Base-by-base conservation (phyloP, 2,329 filamentous ascomycete species). In the Apiospora malaysiana region DNA sequence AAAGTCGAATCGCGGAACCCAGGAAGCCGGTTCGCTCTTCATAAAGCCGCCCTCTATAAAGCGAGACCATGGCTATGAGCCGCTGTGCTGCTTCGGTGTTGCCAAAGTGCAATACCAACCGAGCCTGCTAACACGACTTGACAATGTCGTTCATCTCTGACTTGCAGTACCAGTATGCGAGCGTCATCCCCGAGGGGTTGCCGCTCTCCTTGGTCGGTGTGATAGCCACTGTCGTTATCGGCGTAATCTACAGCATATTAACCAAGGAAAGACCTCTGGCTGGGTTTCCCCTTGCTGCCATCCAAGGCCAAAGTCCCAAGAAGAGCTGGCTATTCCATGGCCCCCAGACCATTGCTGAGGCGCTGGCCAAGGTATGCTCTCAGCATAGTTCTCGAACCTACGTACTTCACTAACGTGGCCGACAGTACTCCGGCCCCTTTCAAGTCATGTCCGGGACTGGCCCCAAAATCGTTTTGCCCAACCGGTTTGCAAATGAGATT, bases 401-500 rank as follows among this genome's bases (percentile, higher is more conserved):
- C 37, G 51, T 18, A 59, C 25, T 21, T 18, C 51, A n/a, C 27
- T 59, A 16, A 59, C 51, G n/a, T 18, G n/a, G 27, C 27, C 18
- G 4, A 37, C 49, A 79, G 78, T 77, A 76, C 69, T 76, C 77
- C 56, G 79, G 77, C 0, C 76, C 78, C 7, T 80, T 79, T 68
- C 79, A 80, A 70, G 70, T 80, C 51, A 77, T 80, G 71, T 78
- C 77, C 1, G 77, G 77, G 25, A 79, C 78, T 0, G 79, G 78
- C 4, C 78, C 78, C 1, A 80, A 79, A 71, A 78, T 80, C 70
- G 70, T 81, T 43, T 42, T 81, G 59, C 79, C 80, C 2, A 80
- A 79, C 42, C 75, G 71, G 45, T 77, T 76, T 56, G 78, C 79
- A 12, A 78, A 82, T 27, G 81, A 82, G 73, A 72, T 81, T 23